Evolutionary conservation across 345 rosid genomes (phyloP), one percentile per base, ranked within the genome.

Genomic region (Jatropha curcas): DNA sequence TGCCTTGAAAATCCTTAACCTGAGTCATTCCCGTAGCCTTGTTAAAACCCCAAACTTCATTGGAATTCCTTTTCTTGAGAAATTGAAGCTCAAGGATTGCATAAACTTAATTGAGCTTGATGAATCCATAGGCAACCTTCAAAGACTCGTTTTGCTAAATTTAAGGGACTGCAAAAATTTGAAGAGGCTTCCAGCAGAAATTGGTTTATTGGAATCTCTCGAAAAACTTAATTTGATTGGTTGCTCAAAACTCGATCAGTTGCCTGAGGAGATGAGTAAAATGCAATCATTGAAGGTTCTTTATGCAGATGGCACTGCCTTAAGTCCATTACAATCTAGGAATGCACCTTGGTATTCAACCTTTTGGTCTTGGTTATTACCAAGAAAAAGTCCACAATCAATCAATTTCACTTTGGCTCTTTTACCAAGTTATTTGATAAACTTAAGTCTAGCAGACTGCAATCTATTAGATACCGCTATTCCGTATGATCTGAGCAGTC

Each of bases 111-210:
- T 61, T 17, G 45, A 77, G 61, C 39, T 81, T 28, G 73, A 71
- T 24, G 45, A 43, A 28, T 77, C 84, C 61, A 73, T 73, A 10
- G 73, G 73, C n/a, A 4, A 53, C 45, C 70, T 73, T 46, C 22
- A 60, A 33, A 59, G 46, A 57, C 76, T 77, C 9, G 30, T 51
- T 33, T 16, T 45, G 9, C 30, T 81, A 25, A 62, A 77, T n/a
- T 46, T 77, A 30, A 55, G 68, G 50, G 71, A 57, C 66, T 83
- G 84, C 76, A 71, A 30, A 66, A 76, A 43, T 43, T 70, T 81
- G 31, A 57, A 19, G 61, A 74, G 68, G 25, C 70, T 83, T 75
- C 82, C 86, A 1, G 31, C 37, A 11, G 58, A 33, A 35, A 75
- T 77, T 12, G 46, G 79, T 8, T 10, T 14, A 7, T 51, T 71